phyloP scores from a whole-genome alignment of 2,329 filamentous ascomycete genomes.

The Coniella vitis region DNA sequence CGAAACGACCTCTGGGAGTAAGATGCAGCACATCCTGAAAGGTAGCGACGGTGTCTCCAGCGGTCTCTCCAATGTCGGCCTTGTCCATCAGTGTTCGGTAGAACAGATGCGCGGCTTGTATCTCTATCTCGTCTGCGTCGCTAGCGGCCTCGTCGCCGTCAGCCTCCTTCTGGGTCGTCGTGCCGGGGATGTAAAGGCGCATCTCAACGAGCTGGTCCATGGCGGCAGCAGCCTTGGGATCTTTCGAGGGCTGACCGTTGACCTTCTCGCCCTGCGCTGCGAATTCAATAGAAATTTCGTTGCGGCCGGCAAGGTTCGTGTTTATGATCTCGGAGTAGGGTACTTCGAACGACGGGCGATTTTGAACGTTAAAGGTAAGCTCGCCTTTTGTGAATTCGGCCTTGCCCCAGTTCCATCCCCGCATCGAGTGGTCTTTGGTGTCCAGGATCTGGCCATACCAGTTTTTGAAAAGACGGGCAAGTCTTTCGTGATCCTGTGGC shows the following conservation, averaged over 20 bases:
- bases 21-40: slow-evolving; percentile 96
- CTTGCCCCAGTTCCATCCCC: slow-evolving; percentile 99
- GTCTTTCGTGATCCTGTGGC: slow-evolving; percentile 75
- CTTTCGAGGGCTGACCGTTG: slow-evolving; percentile 71
- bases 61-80: slow-evolving; percentile 97
- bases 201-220: slow-evolving; percentile 95
- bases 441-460: slow-evolving; percentile 96
- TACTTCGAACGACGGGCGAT: slow-evolving; percentile 91
- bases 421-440: slow-evolving; percentile 85
- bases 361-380: slow-evolving; percentile 93
- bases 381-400: slow-evolving; percentile 94
- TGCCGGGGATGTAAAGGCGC: slow-evolving; percentile 96
- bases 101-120: slow-evolving; percentile 94
- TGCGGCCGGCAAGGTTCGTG: slow-evolving; percentile 94
- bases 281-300: slow-evolving; percentile 95
- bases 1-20: slow-evolving; percentile 97
- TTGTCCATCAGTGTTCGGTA: slow-evolving; percentile 98
- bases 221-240: slow-evolving; percentile 83
- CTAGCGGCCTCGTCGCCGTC: slow-evolving; percentile 69
- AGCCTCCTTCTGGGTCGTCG: slow-evolving; percentile 68
- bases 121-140: slow-evolving; percentile 67
- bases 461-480: slow-evolving; percentile 90
- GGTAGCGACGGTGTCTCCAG: slow-evolving; percentile 95
- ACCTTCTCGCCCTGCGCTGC: slow-evolving; percentile 69
- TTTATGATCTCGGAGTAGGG: slow-evolving; percentile 97